Conservation (phyloP, 2,329 filamentous ascomycete genomes). For the Pseudogymnoascus sp. region DNA sequence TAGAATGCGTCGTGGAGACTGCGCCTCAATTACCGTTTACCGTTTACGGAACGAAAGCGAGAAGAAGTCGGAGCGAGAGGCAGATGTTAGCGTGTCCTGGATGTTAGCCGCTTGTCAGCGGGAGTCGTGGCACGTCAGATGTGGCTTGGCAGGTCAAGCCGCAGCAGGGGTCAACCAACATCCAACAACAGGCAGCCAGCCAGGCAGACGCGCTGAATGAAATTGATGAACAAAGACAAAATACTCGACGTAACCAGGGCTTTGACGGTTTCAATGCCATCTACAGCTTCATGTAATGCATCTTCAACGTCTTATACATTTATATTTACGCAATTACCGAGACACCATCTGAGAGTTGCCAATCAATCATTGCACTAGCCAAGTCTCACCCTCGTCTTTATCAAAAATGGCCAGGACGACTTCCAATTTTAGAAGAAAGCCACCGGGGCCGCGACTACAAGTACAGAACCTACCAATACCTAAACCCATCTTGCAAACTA, state of each 20-base stretch:
- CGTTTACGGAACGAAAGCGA: not conserved
- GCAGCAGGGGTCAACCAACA: too few relatives aligned
- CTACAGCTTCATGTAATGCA: not conserved
- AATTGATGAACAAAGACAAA: not conserved
- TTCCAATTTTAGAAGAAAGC: not conserved
- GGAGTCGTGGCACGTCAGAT: too few relatives aligned
- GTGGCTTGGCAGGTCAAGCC: too few relatives aligned
- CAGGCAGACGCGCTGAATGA: not conserved
- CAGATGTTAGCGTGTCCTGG: too few relatives aligned
- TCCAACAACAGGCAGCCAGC: not conserved
- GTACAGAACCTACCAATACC: not conserved
- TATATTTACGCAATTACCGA: not conserved
- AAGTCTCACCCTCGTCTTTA: not conserved
- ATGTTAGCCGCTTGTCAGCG: too few relatives aligned
- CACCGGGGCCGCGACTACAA: too few relatives aligned
- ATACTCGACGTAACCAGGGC: not conserved
- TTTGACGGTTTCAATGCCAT: not conserved
- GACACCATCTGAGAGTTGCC: not conserved
- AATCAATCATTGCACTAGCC: not conserved
- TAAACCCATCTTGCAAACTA: not conserved
- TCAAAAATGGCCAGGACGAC: not conserved
- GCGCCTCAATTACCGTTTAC: not conserved
- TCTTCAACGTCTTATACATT: not conserved
- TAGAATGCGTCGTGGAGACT: not conserved
- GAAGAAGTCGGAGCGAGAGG: too few relatives aligned